Base-by-base conservation (phyloP, 1,284 basidiomycete species). In the Apiotrichum laibachii region DNA sequence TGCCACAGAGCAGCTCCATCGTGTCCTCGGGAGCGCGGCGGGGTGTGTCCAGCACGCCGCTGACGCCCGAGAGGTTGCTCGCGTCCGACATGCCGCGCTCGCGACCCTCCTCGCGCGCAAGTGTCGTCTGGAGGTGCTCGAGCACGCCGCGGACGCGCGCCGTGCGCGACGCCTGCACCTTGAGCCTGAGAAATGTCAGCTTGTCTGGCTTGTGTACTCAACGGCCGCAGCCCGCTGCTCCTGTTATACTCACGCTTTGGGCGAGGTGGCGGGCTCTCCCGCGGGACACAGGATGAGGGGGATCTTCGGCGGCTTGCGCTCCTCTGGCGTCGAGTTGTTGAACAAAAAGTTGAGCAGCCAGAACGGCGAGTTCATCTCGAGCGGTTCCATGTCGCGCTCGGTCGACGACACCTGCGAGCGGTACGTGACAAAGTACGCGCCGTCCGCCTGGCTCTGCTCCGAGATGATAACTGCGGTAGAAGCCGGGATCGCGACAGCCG, bases 261-360 rank as follows among this genome's bases (percentile, higher is more conserved):
- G 43, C 8, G 45, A 55, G 18, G 46, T 11, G 11, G 37, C 34
- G 18, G 51, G 65, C 73, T 69, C 50, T 72, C 77, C 70, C 61
- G 56, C 90, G 0, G 94, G 92, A 57, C 93, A 78, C 34, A 99
- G 77, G 26, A 94, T 85, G 72, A 98, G 97, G 64, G 91, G 90
- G 51, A 95, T 76, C 79, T 96, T 97, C 56, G 83, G 80, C 1
- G 59, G 54, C 12, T 75, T 73, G 68, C 86, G 87, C 70, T 89
- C 89, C 39, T 84, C 69, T 15, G 68, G 63, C 35, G 65, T 71
- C 13, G 75, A 65, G 37, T 77, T 77, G 11, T 74, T 73, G 42
- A 97, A 82, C 46, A 97, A 77, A 69, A 88, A 95, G 73, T 97
- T 91, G 49, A 94, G 79, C 50, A 96, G 79, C 95, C 95, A 99